Base-by-base conservation (phyloP, 1,139 yeast genomes). In the Hanseniaspora sp. region DNA sequence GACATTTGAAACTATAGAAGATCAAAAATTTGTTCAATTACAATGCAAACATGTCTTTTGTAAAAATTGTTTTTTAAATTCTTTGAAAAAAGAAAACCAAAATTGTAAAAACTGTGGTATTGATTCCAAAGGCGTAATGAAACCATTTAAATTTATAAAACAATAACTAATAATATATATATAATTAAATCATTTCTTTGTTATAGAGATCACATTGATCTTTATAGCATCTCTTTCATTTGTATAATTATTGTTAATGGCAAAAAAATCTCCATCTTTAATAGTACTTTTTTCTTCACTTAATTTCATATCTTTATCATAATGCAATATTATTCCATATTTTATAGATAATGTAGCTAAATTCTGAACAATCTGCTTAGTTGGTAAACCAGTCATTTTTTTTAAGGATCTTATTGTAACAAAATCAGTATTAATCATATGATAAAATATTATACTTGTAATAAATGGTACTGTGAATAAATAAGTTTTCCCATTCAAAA, bases 341-440 rank as follows among this genome's bases (percentile, higher is more conserved):
- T 82, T 58, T 83, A 87, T 86, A 0, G 95, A 82, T 38, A 92
- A 77, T 1, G 96, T 86, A 64, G 86, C 86, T 56, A 92, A 69
- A 59, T 87, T 94, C 56, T 96, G 76, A 41, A 75, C 74, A 43
- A 90, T 71, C 60, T 92, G 97, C 1, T 70, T 65, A 38, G 76
- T 78, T 0, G 95, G 94, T 5, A 92, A 84, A 7, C 77, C 75
- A 0, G 97, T 90, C 35, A 77, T 70, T 45, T 77, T 79, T 48
- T 70, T 71, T 41, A 92, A 83, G 60, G 86, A 84, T 31, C 71
- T 74, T 60, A 78, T 80, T 0, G 86, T 75, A 12, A 46, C 55
- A 42, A 29, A 41, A 1, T 80, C 77, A 23, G 37, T 30, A 2
- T 35, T 28, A 18, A 17, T 37, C n/a, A 45, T 15, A 31, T 52